phyloP scores from a whole-genome alignment of 2,329 filamentous ascomycete genomes.

The Colletotrichum musae region DNA sequence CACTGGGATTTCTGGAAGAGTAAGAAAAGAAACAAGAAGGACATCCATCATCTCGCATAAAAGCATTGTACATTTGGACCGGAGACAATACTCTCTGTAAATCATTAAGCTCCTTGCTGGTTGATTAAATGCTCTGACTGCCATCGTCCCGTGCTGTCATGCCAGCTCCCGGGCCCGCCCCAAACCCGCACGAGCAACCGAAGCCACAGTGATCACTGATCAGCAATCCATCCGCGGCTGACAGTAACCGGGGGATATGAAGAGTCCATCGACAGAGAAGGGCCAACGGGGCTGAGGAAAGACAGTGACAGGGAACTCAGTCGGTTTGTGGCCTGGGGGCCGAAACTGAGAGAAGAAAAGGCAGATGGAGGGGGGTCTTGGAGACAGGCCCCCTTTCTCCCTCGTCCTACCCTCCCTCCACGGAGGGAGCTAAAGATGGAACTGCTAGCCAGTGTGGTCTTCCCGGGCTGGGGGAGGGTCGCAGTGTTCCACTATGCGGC shows the following conservation, averaged over 20 bases:
- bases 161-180: too few relatives aligned
- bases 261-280: neutral
- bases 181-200: too few relatives aligned
- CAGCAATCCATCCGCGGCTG: too few relatives aligned
- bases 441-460: constrained; percentile 13
- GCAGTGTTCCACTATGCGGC: constrained; percentile 19
- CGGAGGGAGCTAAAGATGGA: neutral
- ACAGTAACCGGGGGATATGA: neutral
- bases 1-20: constrained; percentile 4
- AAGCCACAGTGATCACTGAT: too few relatives aligned
- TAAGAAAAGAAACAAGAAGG: neutral
- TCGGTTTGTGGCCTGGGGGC: neutral
- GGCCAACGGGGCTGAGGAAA: neutral
- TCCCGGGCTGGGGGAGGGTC: constrained; percentile 2
- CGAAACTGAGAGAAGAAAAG: neutral
- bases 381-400: neutral
- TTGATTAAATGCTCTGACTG: neutral
- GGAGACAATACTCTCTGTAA: constrained; percentile 12
- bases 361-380: neutral
- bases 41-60: constrained; percentile 11
- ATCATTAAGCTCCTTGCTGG: constrained; percentile 8
- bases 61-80: constrained; percentile 22
- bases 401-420: neutral
- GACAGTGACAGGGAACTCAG: constrained; percentile 18
- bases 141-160: too few relatives aligned